phyloP scores from a whole-genome alignment of 768 basidiomycete genomes.

The Crucibulum laeve region DNA sequence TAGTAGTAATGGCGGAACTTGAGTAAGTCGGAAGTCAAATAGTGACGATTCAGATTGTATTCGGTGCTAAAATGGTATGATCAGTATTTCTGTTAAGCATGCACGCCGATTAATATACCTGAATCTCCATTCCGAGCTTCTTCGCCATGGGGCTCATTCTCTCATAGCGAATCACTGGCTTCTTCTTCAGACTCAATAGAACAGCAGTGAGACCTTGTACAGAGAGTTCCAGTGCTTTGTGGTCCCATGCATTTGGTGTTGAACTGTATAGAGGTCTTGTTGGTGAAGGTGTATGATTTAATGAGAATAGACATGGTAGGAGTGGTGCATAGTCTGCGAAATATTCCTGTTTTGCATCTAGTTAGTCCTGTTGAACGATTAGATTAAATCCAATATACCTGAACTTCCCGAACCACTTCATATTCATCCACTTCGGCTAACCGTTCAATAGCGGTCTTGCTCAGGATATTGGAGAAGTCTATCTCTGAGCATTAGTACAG shows the following conservation, averaged over 20 bases:
- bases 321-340: conserved; percentile 95
- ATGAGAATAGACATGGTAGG: conserved; percentile 80
- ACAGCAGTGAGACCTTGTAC: conserved; percentile 82
- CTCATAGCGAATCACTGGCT: conserved; percentile 91
- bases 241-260: conserved; percentile 70
- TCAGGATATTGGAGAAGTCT: conserved; percentile 97
- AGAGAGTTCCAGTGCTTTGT: conserved; percentile 67
- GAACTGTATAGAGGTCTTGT: conserved; percentile 68
- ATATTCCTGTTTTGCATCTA: conserved; percentile 65
- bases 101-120: conserved; percentile 43
- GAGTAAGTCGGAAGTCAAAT: conserved; percentile 90
- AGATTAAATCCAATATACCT: conserved; percentile 44
- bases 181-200: conserved; percentile 92
- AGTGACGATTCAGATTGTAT: conserved; percentile 78
- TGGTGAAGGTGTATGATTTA: conserved; percentile 68
- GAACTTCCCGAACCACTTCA: conserved; percentile 94
- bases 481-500: conserved; percentile 12
- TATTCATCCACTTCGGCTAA: conserved; percentile 93
- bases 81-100: neutral
- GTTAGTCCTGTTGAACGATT: neutral
- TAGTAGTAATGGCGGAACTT: conserved; percentile 83
- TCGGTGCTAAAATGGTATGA: conserved; percentile 47
- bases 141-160: conserved; percentile 90
- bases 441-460: conserved; percentile 86
- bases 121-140: conserved; percentile 82